Conservation (phyloP, 176 grass and related monocot genomes). For the Tillandsia leiboldiana region DNA sequence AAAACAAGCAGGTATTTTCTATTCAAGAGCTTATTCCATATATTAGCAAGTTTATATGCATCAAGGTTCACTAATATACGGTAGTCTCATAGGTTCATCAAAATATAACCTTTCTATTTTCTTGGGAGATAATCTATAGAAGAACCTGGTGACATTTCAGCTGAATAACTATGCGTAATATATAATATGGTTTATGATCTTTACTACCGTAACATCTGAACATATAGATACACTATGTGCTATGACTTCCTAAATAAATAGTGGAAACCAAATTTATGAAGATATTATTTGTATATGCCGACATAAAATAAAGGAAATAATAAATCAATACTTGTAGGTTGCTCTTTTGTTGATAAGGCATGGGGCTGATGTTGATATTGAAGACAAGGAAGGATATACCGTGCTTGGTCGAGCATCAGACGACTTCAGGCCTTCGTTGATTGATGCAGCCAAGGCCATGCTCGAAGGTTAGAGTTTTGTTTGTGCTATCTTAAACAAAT, state of each 20-base stretch:
- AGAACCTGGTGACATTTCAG: background rate
- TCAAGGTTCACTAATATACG: background rate
- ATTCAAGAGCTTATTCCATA: background rate
- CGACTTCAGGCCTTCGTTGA: conserved; percentile 47
- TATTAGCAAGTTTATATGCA: background rate
- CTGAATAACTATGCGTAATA: background rate
- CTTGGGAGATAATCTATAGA: background rate
- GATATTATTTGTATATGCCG: background rate
- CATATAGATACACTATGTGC: no score
- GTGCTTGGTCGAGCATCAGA: conserved; percentile 63
- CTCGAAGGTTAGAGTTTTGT: conserved; percentile 38
- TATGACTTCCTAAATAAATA: no score
- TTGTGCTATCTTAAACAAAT: background rate
- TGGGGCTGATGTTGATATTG: conserved; percentile 70
- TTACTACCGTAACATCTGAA: no score
- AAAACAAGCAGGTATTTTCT: conserved; percentile 57
- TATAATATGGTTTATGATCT: no score
- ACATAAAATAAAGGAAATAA: background rate
- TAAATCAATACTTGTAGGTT: conserved; percentile 28
- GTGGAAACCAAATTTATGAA: background rate
- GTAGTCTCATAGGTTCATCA: no score
- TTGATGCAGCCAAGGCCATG: conserved; percentile 90
- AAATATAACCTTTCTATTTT: background rate
- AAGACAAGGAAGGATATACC: conserved; percentile 88
- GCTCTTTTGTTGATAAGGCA: conserved; percentile 74